Conservation (phyloP, 768 basidiomycete genomes). For the Lactarius psammicola region DNA sequence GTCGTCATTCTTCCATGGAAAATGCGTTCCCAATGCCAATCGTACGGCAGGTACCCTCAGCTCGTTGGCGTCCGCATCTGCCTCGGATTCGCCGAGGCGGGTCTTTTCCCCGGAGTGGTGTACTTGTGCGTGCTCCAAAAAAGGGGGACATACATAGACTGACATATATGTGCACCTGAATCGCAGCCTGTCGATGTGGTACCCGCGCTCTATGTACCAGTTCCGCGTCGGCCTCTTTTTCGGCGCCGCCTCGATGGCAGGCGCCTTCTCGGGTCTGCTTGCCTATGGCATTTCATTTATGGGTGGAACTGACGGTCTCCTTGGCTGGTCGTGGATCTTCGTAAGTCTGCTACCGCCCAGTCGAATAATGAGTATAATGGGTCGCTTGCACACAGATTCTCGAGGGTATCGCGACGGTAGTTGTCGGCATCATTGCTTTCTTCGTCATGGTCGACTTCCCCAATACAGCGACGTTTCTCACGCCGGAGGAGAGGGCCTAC, state of each 20-base stretch:
- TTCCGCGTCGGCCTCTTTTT: conserved; percentile 39
- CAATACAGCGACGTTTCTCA: conserved; percentile 56
- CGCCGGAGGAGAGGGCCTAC: conserved; percentile 56
- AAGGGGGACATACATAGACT: neutral
- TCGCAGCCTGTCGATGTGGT: conserved; percentile 36
- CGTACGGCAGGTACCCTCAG: conserved; percentile 51
- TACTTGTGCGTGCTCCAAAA: conserved; percentile 58
- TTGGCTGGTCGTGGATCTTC: conserved; percentile 40
- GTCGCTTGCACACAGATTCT: conserved; percentile 44
- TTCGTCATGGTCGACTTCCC: conserved; percentile 63
- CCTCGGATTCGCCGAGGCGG: conserved; percentile 67
- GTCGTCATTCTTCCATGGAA: neutral
- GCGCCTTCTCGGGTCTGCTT: conserved; percentile 35
- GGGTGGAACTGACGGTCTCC: conserved; percentile 33
- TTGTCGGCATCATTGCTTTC: conserved; percentile 53
- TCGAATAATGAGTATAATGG: neutral
- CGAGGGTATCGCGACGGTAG: conserved; percentile 61
- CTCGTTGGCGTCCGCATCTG: conserved; percentile 56
- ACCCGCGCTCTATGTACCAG: conserved; percentile 36
- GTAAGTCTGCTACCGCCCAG: conserved; percentile 19
- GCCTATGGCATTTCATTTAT: conserved; percentile 40
- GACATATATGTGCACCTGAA: neutral
- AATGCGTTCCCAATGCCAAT: neutral
- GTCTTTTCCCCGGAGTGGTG: conserved; percentile 68
- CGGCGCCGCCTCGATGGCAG: conserved; percentile 37